These are phyloP conservation scores for Solanum corneliomulleri DNA, from an alignment of 257 asterid genomes.

Conservation along the genomic window DNA sequence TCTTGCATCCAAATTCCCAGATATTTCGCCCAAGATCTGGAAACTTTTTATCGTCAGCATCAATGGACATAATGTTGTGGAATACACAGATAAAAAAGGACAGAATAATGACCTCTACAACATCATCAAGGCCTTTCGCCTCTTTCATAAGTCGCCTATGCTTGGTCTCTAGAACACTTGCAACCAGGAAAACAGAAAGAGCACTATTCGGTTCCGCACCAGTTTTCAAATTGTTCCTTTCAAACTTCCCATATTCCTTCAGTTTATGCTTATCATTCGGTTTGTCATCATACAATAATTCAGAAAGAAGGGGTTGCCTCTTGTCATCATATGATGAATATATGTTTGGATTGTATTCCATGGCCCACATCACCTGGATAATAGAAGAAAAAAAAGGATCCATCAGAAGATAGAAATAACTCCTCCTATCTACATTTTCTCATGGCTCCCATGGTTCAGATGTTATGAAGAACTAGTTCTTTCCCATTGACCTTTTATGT, in stretches of 20 bases:
- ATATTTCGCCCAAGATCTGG: conserved; percentile 80
- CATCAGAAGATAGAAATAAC: background rate
- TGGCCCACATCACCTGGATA: conserved; percentile 94
- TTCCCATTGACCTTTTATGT: background rate
- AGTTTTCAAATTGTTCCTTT: conserved; percentile 62
- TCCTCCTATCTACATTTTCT: background rate
- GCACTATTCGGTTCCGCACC: conserved; percentile 77
- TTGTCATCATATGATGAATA: conserved; percentile 54
- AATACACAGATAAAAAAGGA: background rate
- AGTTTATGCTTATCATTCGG: conserved; percentile 32
- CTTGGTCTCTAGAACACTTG: conserved; percentile 86
- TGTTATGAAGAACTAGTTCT: background rate
- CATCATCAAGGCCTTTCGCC: conserved; percentile 94
- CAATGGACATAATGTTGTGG: background rate
- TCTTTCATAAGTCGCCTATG: conserved; percentile 64
- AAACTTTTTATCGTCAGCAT: background rate
- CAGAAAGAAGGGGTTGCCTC: conserved; percentile 15
- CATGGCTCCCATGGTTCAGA: background rate
- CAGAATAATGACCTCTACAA: conserved; percentile 47
- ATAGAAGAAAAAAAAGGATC: background rate
- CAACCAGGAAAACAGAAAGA: conserved; percentile 82
- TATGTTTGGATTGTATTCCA: conserved; percentile 86
- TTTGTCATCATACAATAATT: conserved; percentile 14
- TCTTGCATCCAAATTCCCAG: conserved; percentile 88
- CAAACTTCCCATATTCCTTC: conserved; percentile 79